Evolutionary conservation across 1,284 basidiomycete genomes (phyloP), one percentile per base, ranked within the genome.

Genomic region (Anthracocystis panici-leucophaei): DNA sequence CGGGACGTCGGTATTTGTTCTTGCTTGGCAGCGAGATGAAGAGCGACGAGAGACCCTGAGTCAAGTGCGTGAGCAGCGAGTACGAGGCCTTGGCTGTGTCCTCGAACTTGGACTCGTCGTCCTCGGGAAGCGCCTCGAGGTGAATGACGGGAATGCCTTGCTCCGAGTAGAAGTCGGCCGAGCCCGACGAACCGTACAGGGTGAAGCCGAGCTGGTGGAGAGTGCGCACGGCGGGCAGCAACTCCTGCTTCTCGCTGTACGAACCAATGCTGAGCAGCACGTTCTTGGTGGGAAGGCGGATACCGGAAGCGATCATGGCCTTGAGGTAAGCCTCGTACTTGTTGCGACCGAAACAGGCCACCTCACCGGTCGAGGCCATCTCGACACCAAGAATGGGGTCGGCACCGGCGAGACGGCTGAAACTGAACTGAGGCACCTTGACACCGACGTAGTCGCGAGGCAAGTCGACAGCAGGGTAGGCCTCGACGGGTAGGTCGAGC

Each of bases 311-410:
- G 77, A 99, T 93, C 75, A 98, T 89, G 4, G 94, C 95, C 88
- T 98, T 98, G 83, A 98, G 89, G 86, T 99, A 99, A 7, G 96
- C 96, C 86, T 99, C 96, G 86, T 97, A 98, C 87, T 96, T 97
- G 88, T 99, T 92, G 79, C 90, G 91, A 29, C 97, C 96, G 86
- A 99, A 99, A 87, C 96, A 98, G 41, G 97, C 97, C 31, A 99
- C 96, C 86, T 99, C 96, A 76, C 96, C 96, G 1, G 96, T 99
- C n/a, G 96, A 98, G 18, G 96, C 96, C 96, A 99, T 99, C 88
- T 99, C 96, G 55, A 99, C 96, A 84, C 97, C 97, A n/a, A 99
- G 90, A 21, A 99, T 92, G 18, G 96, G 96, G 86, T 99, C 96
- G 33, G 96, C 96, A 41, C 96, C 96, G 25, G 93, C 95, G 38